Evolutionary conservation across 2,329 filamentous ascomycete genomes (phyloP), one percentile per base, ranked within the genome.

Genomic region (Xylariaceae sp.): DNA sequence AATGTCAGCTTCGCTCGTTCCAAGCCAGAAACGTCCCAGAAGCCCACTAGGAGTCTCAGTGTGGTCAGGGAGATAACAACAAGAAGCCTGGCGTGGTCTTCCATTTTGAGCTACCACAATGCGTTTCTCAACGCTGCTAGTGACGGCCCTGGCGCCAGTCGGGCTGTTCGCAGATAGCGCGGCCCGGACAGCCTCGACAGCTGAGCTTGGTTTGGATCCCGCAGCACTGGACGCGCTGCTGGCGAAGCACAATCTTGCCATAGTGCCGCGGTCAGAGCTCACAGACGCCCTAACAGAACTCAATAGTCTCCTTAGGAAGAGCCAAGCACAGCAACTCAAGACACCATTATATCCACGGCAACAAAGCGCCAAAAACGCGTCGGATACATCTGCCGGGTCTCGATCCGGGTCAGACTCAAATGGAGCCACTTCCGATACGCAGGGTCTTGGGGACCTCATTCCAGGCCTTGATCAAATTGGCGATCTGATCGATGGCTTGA

Each of bases 261-360:
- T 76, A 48, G 74, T 76, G 6, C 74, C 74, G 35, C 68, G 72
- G n/a, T 73, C 72, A 45, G 73, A 76, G 52, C 71, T 76, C 51
- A 74, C 73, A n/a, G 73, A 76, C 42, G 73, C 70, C 1, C 57
- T 76, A 12, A 71, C 70, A 4, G 73, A 76, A 61, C 69, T 76
- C 51, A 76, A 71, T 41, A 62, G 62, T 5, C 64, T 76, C 26
- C 71, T 76, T 32, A 69, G 68, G 60, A 70, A 66, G 46, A 70
- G 65, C 46, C 63, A 65, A 32, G 60, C 58, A 31, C 61, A 67
- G 29, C 64, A 67, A 51, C 48, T 63, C n/a, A 62, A 64, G 29
- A 56, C 48, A 6, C 62, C 63, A 27, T 52, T 69, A 52, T 68
- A 65, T 43, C 62, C 66, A 12, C 60, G 68, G 31, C 58, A 61